A percentile compares a stretch with the other conserved stretches of the same genome.
Evolutionary conservation across 495 filamentous ascomycete genomes (phyloP).

Genomic region (Talaromyces borbonicus): DNA sequence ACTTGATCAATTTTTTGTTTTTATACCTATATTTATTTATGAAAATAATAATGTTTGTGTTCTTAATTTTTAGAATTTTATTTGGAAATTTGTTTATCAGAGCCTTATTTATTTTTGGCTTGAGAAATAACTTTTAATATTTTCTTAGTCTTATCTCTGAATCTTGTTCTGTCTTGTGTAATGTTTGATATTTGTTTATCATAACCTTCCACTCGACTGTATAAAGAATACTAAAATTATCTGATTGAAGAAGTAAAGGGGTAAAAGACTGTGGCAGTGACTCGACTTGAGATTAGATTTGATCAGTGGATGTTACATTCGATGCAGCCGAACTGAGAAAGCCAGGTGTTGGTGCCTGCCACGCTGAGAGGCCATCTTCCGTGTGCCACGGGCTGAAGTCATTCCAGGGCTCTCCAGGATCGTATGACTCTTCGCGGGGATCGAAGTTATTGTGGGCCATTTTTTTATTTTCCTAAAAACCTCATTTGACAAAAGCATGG

Average conservation of each 20-base stretch:
- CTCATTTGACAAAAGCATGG: too few species aligned
- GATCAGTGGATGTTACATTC: background rate
- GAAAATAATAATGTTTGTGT: background rate
- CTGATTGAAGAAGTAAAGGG: background rate
- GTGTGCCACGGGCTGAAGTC: background rate
- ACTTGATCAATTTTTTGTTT: slow-evolving; percentile 11
- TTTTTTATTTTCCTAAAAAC: background rate
- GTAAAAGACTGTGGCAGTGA: background rate
- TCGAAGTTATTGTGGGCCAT: background rate
- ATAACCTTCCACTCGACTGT: slow-evolving; percentile 21
- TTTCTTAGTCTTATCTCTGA: slow-evolving; percentile 12
- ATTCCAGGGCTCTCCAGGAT: background rate
- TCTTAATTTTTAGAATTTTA: background rate
- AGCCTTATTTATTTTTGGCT: background rate
- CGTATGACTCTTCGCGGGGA: background rate
- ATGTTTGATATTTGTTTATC: slow-evolving; percentile 15
- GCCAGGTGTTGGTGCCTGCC: background rate
- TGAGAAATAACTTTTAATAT: background rate
- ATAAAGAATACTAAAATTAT: slow-evolving; percentile 15
- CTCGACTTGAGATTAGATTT: background rate
- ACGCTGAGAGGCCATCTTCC: background rate
- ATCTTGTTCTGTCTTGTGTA: slow-evolving; percentile 20
- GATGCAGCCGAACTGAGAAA: background rate
- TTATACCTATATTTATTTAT: slow-evolving; percentile 12
- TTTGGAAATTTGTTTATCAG: background rate